phyloP scores from a whole-genome alignment of 2,329 filamentous ascomycete genomes.

The Emydomyces testavorans region DNA sequence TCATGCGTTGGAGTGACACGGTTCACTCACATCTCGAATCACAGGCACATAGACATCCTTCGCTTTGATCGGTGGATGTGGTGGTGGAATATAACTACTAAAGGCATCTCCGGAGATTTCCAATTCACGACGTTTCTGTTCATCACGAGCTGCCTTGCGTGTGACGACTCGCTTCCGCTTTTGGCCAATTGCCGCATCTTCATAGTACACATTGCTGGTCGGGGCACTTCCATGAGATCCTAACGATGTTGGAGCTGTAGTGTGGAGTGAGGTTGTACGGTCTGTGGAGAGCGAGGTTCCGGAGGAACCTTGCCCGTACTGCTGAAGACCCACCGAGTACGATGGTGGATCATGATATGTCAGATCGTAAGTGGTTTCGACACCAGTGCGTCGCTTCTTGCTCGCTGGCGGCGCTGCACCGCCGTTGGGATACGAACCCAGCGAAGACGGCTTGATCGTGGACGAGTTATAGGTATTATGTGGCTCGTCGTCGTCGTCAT shows the following conservation, averaged over 20 bases:
- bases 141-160: constrained; percentile 67
- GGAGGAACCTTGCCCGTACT: constrained; percentile 53
- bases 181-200: constrained; percentile 61
- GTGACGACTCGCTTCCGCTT: constrained; percentile 75
- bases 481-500: constrained; percentile 42
- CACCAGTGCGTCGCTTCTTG: constrained; percentile 64
- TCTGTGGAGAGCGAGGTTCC: constrained; percentile 70
- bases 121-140: constrained; percentile 65
- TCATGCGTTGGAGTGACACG: neutral
- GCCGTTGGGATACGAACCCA: constrained; percentile 15
- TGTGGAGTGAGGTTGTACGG: constrained; percentile 70
- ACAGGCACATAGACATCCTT: constrained; percentile 58
- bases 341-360: constrained; percentile 60
- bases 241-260: constrained; percentile 79
- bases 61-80: constrained; percentile 81
- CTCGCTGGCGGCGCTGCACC: constrained; percentile 35
- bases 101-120: constrained; percentile 60
- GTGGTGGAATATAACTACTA: constrained; percentile 71
- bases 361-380: constrained; percentile 52
- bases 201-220: constrained; percentile 51
- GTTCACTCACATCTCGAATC: constrained; percentile 45
- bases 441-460: constrained; percentile 3
- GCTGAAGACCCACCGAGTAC: constrained; percentile 63
- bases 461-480: constrained; percentile 14
- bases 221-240: constrained; percentile 50